Percentiles rank a stretch among this genome's conserved stretches.
Conservation (phyloP, 176 grass and related monocot genomes). For the Avena sativa region DNA sequence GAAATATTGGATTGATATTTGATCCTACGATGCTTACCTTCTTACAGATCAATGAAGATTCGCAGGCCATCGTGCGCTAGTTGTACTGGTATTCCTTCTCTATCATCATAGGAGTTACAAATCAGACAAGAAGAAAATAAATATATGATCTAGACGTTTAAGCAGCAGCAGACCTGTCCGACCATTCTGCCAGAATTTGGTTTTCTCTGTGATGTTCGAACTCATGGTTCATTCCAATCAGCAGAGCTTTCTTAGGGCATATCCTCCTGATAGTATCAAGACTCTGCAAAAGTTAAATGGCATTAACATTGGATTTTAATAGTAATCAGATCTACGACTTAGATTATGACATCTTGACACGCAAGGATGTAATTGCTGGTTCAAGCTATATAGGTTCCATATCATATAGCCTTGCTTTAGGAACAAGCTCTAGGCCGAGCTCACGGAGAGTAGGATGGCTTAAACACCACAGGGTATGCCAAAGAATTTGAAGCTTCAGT, state of each 20-base stretch:
- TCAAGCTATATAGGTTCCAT: neutral
- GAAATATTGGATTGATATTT: neutral
- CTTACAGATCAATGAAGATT: constrained; percentile 44
- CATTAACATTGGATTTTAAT: neutral
- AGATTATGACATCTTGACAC: neutral
- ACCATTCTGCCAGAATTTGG: constrained; percentile 73
- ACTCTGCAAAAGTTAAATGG: constrained; percentile 35
- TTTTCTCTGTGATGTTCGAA: constrained; percentile 85
- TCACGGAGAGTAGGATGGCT: neutral
- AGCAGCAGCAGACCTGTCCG: constrained; percentile 43
- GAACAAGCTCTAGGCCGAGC: neutral
- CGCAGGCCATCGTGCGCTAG: constrained; percentile 72
- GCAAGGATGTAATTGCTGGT: neutral
- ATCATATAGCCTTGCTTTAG: neutral
- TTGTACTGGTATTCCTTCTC: constrained; percentile 88
- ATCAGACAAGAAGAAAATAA: neutral
- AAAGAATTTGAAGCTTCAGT: neutral
- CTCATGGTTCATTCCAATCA: constrained; percentile 91
- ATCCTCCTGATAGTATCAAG: constrained; percentile 84
- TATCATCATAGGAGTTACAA: constrained; percentile 23
- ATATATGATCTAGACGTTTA: neutral
- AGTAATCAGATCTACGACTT: neutral
- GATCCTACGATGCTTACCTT: constrained; percentile 1
- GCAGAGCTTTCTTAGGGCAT: constrained; percentile 69
- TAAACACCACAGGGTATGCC: neutral